A percentile compares a stretch with the other conserved stretches of the same genome.
Evolutionary conservation across 148 eudicot genomes (phyloP).

Genomic region (Camellia lanceoleosa): DNA sequence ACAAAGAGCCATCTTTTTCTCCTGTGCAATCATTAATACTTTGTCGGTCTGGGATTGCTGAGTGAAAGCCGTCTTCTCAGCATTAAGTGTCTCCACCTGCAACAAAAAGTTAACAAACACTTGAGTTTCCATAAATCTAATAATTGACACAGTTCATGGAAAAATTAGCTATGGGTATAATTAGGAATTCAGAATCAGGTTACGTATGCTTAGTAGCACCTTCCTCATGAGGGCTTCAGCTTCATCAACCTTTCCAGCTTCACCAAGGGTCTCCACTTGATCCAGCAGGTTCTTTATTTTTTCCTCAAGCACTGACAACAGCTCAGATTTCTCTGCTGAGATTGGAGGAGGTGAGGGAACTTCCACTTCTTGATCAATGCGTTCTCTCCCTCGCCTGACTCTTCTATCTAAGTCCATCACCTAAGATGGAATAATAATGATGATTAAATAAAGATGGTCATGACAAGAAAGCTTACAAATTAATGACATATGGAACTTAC

Average conservation of each 20-base stretch:
- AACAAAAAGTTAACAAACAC: conserved; percentile 4
- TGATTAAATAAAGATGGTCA: not conserved
- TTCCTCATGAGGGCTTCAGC: conserved; percentile 99
- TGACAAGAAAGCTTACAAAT: not conserved
- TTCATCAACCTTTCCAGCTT: conserved; percentile 98
- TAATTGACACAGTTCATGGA: not conserved
- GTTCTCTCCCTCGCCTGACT: conserved; percentile 93
- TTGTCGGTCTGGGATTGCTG: conserved; percentile 64
- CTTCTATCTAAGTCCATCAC: conserved; percentile 86
- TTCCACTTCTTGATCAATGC: conserved; percentile 90
- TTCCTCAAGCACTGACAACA: conserved; percentile 79
- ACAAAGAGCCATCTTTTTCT: conserved; percentile 98
- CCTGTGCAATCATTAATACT: conserved; percentile 71
- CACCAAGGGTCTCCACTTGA: conserved; percentile 92
- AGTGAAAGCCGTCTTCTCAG: conserved; percentile 71
- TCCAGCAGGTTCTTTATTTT: conserved; percentile 86
- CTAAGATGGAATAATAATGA: conserved; percentile 29
- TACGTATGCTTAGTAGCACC: conserved; percentile 34
- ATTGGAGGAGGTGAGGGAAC: conserved; percentile 86
- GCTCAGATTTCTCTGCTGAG: conserved; percentile 91
- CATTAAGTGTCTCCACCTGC: conserved; percentile 87
- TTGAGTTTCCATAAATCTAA: not conserved
- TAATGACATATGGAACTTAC: conserved; percentile 36
- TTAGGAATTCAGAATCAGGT: not conserved
- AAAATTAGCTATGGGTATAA: not conserved